Conservation (phyloP, 1,284 basidiomycete species). For the Agroathelia rolfsii region DNA sequence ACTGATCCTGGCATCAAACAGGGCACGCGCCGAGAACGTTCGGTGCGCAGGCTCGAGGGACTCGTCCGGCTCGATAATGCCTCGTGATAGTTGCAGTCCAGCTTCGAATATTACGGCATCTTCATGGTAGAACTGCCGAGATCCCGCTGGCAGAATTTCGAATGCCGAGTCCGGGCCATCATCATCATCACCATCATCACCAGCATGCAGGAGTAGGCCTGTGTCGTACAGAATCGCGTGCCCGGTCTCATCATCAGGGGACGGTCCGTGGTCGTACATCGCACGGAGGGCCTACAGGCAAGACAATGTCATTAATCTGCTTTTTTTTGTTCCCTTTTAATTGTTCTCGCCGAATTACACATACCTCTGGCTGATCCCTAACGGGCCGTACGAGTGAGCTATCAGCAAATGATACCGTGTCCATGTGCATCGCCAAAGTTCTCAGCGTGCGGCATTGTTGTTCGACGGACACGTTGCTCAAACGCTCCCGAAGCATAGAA, state of each 20-base stretch:
- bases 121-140: conserved; percentile 25
- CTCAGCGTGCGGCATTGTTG: too few species aligned
- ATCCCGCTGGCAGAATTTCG: conserved; percentile 14
- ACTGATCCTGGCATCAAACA: conserved; percentile 31
- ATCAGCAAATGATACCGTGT: conserved; percentile 47
- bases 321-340: too few species aligned
- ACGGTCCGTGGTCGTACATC: conserved; percentile 23
- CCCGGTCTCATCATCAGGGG: conserved; percentile 53
- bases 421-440: conserved; percentile 25
- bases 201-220: conserved; percentile 8
- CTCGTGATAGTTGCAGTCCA: conserved; percentile 36
- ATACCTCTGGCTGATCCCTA: conserved; percentile 34
- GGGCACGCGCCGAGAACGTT: conserved; percentile 20
- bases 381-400: conserved; percentile 33
- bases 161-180: conserved; percentile 10
- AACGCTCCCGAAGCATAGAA: conserved; percentile 2
- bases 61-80: conserved; percentile 23
- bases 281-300: conserved; percentile 26
- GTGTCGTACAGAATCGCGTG: conserved; percentile 34
- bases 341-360: too few species aligned
- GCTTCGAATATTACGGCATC: conserved; percentile 39
- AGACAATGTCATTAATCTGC: too few species aligned
- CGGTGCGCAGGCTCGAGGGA: conserved; percentile 19
- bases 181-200: conserved; percentile 9
- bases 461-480: too few species aligned